Evolutionary conservation across 2,329 filamentous ascomycete genomes (phyloP), one percentile per base, ranked within the genome.

Genomic region (Pseudogymnoascus destructans): DNA sequence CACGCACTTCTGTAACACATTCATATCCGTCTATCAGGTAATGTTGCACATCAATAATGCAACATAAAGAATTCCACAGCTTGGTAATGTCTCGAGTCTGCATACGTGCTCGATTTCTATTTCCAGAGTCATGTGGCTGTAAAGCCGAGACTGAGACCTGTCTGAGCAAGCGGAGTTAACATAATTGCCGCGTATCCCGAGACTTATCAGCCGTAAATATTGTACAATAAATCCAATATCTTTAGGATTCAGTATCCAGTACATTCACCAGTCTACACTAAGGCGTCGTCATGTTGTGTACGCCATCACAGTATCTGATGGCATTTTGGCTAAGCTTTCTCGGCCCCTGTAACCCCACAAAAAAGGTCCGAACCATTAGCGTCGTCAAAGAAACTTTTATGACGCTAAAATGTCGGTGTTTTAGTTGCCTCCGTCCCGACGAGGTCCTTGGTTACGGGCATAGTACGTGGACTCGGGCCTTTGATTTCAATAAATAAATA

Each of bases 381-480:
- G 46, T 25, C 46, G 25, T 30, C 46, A 52, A 19, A 30, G 23
- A 19, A 8, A 8, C 27, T 30, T 52, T 19, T 2, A 30, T 19
- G 13, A 32, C 46, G 25, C 46, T 52, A 52, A 49, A 52, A 52
- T 30, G 46, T 52, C 46, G 46, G 46, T 7, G n/a, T 52, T 52
- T 52, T 52, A 13, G 9, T 30, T 52, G 3, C n/a, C 25, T 32
- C 46, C 46, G 46, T 17, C 25, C 25, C 10, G 1, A 17, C 46
- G 17, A 52, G 21, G 13, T 2, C 7, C 19, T 23, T 23, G 0
- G 38, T 49, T 52, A 52, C 46, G 19, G 21, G 10, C 38, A 19
- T 7, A 42, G n/a, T 15, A 46, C 40, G 40, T 23, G 15, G 17
- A 5, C 25, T 10, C n/a, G 46, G n/a, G 10, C 25, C 15, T 13